Conservation (phyloP, 1,284 basidiomycete genomes). For the Trichosporon sp. region DNA sequence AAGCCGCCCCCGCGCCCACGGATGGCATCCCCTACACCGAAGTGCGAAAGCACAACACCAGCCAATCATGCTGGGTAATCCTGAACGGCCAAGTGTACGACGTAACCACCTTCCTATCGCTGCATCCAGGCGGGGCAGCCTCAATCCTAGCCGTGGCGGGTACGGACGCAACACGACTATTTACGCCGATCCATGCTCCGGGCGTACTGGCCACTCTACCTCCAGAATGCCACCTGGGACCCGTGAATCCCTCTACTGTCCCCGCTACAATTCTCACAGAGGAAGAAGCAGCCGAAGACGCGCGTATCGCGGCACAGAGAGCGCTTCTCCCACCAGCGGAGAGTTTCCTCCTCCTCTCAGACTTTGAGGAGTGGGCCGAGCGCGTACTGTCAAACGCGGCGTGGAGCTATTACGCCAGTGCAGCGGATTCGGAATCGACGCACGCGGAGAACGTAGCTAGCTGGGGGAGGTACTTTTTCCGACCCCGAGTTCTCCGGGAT, state of each 20-base stretch:
- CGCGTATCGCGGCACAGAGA: slow-evolving; percentile 59
- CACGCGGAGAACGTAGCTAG: slow-evolving; percentile 51
- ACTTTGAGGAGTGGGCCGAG: slow-evolving; percentile 56
- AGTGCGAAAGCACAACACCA: slow-evolving; percentile 54
- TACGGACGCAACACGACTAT: slow-evolving; percentile 55
- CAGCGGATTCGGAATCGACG: slow-evolving; percentile 52
- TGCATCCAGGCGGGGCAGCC: slow-evolving; percentile 55
- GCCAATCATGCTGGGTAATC: slow-evolving; percentile 72
- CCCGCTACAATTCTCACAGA: slow-evolving; percentile 53
- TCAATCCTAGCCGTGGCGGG: slow-evolving; percentile 55
- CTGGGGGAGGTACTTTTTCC: slow-evolving; percentile 54
- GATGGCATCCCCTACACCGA: slow-evolving; percentile 47
- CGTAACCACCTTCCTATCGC: slow-evolving; percentile 71
- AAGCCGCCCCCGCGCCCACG: not conserved
- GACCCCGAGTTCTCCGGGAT: slow-evolving; percentile 48
- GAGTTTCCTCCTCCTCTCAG: slow-evolving; percentile 64
- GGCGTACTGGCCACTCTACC: slow-evolving; percentile 47
- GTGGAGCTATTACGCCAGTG: slow-evolving; percentile 55
- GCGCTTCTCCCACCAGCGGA: slow-evolving; percentile 59
- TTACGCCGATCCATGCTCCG: slow-evolving; percentile 51
- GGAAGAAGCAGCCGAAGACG: slow-evolving; percentile 55
- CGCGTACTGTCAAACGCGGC: slow-evolving; percentile 50
- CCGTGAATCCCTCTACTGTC: slow-evolving; percentile 57
- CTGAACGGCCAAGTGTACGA: slow-evolving; percentile 52
- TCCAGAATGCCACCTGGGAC: slow-evolving; percentile 63